Conservation (phyloP, 352 stramenopile species). For the Globisporangium apiculatum region DNA sequence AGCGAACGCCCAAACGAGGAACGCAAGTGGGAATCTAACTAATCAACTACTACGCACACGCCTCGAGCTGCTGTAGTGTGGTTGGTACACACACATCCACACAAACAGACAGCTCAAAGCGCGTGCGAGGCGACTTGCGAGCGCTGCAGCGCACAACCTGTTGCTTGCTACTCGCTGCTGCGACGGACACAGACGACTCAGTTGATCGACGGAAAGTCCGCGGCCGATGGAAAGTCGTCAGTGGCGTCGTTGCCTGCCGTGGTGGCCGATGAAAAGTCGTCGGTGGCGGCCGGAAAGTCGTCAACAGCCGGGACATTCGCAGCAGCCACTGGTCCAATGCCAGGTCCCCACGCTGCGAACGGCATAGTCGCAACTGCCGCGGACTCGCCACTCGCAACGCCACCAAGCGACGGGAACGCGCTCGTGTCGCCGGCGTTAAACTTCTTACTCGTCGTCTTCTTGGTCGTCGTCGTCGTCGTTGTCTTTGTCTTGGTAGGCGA, state of each 20-base stretch:
- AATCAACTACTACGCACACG: constrained; percentile 22
- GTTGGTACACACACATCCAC: too few relatives aligned
- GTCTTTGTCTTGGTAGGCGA: too few relatives aligned
- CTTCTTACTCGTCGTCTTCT: constrained; percentile 74
- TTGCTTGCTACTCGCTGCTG: constrained; percentile 6
- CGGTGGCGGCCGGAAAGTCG: constrained; percentile 23
- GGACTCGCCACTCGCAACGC: constrained; percentile 20
- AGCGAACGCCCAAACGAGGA: neutral
- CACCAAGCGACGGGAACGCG: constrained; percentile 76
- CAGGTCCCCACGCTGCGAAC: constrained; percentile 49
- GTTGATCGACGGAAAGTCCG: constrained; percentile 28
- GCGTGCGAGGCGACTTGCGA: neutral
- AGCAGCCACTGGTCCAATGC: constrained; percentile 24
- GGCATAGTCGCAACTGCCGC: constrained; percentile 8
- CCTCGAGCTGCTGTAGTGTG: neutral
- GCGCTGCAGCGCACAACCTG: constrained; percentile 2
- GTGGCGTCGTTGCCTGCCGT: constrained; percentile 14
- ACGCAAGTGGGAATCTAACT: constrained; percentile 22
- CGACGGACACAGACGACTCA: constrained; percentile 10
- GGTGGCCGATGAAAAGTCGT: constrained; percentile 28
- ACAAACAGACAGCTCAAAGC: too few relatives aligned
- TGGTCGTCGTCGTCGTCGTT: constrained; percentile 35
- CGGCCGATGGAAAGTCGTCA: constrained; percentile 23
- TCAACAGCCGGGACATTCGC: constrained; percentile 22
- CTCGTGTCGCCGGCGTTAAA: constrained; percentile 74